Conservation (phyloP, 352 stramenopile species). For the Pythium myriotylum region DNA sequence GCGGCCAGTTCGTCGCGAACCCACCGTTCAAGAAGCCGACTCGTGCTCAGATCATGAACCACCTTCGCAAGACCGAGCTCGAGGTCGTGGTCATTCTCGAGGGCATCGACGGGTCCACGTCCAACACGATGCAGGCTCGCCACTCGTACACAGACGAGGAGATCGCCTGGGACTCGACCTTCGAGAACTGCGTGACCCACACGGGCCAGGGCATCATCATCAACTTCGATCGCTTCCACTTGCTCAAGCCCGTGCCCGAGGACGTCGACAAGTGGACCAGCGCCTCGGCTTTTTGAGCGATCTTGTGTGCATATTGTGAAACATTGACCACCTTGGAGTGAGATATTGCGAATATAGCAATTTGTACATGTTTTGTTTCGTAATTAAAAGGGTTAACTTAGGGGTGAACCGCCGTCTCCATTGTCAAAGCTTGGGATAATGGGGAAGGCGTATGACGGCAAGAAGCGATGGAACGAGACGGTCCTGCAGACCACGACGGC, state of each 20-base stretch:
- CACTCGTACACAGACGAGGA: slow-evolving; percentile 84
- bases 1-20: slow-evolving; percentile 22
- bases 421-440: slow-evolving; percentile 36
- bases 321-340: background rate
- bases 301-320: background rate
- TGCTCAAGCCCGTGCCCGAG: slow-evolving; percentile 63
- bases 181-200: slow-evolving; percentile 75
- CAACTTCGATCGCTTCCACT: slow-evolving; percentile 86
- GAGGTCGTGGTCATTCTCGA: slow-evolving; percentile 85
- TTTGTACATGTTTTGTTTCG: background rate
- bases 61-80: slow-evolving; percentile 66
- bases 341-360: background rate
- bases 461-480: slow-evolving; percentile 86
- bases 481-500: slow-evolving; percentile 52
- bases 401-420: background rate
- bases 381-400: slow-evolving; percentile 13
- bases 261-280: slow-evolving; percentile 38
- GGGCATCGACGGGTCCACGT: slow-evolving; percentile 83
- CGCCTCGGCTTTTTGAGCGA: slow-evolving; percentile 23
- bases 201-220: slow-evolving; percentile 57
- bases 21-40: slow-evolving; percentile 64
- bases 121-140: slow-evolving; percentile 86
- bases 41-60: slow-evolving; percentile 68
- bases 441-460: slow-evolving; percentile 80
- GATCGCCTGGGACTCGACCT: slow-evolving; percentile 80